phyloP scores from a whole-genome alignment of 495 filamentous ascomycete species.

The Xylaria bambusicola region DNA sequence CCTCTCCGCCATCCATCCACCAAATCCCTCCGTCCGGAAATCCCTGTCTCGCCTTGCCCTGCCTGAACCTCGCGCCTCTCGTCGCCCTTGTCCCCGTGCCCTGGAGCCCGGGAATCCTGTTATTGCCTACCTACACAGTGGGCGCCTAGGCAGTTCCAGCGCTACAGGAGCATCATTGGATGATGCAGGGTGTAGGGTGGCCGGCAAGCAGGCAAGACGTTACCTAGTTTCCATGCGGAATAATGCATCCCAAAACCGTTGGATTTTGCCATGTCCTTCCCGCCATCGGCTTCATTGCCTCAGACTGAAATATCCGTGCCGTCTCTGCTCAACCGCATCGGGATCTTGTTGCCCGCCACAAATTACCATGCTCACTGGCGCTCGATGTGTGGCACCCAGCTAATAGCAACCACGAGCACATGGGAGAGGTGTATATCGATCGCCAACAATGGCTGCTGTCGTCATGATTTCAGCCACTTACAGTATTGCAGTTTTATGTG shows the following conservation, averaged over 20 bases:
- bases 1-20: not conserved
- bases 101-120: slow-evolving; percentile 10
- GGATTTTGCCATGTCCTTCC: slow-evolving; percentile 32
- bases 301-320: slow-evolving; percentile 35
- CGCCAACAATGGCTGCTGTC: too few species aligned
- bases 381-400: too few species aligned
- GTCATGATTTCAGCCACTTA: too few species aligned
- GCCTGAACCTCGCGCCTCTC: slow-evolving; percentile 6
- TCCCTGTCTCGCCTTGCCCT: slow-evolving; percentile 20
- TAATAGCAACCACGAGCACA: too few species aligned
- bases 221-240: slow-evolving; percentile 14
- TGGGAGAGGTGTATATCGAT: too few species aligned
- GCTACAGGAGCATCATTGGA: not conserved
- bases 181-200: not conserved
- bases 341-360: slow-evolving; percentile 18
- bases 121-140: too few species aligned
- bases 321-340: slow-evolving; percentile 30
- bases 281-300: slow-evolving; percentile 19
- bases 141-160: too few species aligned
- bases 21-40: slow-evolving; percentile 5
- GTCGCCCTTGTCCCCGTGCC: slow-evolving; percentile 8
- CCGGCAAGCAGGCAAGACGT: not conserved
- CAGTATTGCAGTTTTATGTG: too few species aligned
- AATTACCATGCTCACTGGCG: not conserved
- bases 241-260: slow-evolving; percentile 30